These are phyloP conservation scores for Populus hybrid DNA, from an alignment of 441 rosid species.

Conservation along the genomic window DNA sequence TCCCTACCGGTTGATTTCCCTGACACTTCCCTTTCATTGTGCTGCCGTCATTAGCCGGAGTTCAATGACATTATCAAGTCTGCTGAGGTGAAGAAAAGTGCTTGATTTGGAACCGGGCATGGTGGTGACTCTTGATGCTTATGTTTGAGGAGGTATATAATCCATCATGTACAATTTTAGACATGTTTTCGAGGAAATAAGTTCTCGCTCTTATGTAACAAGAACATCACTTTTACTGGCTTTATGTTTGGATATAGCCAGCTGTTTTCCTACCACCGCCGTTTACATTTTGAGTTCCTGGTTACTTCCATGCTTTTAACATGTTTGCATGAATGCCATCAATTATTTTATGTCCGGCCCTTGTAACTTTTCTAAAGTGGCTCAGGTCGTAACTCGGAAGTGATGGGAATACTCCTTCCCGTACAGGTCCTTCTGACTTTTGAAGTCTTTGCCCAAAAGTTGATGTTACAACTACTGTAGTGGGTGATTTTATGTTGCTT, in stretches of 20 bases:
- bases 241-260: conserved; percentile 3
- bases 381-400: not conserved
- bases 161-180: not conserved
- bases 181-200: conserved; percentile 19
- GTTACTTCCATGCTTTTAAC: not conserved
- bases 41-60: conserved; percentile 40
- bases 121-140: conserved; percentile 5
- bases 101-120: conserved; percentile 16
- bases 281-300: not conserved
- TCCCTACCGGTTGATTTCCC: too few species aligned
- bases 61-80: conserved; percentile 61
- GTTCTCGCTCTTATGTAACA: conserved; percentile 4
- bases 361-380: not conserved
- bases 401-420: not conserved
- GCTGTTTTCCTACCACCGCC: not conserved
- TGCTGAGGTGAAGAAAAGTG: conserved; percentile 47
- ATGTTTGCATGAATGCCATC: not conserved
- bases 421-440: too few species aligned
- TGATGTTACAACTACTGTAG: not conserved
- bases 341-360: not conserved
- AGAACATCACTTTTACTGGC: not conserved
- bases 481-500: not conserved
- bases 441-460: not conserved
- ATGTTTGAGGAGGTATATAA: conserved; percentile 13
- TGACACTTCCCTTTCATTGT: not conserved